These are phyloP conservation scores for Aspergillus bombycis DNA, from an alignment of 2,329 filamentous ascomycete species.

Conservation along the genomic window DNA sequence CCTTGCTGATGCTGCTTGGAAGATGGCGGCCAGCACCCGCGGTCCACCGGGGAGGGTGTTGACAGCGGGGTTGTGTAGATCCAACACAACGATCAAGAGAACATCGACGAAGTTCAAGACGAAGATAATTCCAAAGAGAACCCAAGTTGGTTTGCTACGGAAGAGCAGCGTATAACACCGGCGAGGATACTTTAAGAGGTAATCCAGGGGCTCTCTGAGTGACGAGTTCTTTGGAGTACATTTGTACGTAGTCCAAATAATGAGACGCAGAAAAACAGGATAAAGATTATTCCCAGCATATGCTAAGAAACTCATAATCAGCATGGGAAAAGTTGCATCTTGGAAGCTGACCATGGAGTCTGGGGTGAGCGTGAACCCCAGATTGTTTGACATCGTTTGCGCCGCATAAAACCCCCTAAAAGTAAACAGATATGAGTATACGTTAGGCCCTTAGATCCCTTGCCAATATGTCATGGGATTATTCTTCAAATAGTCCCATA, in stretches of 20 bases:
- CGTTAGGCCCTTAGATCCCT: background rate
- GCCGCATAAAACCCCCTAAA: conserved; percentile 54
- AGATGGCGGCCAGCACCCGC: conserved; percentile 60
- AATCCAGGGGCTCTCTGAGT: conserved; percentile 50
- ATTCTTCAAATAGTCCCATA: background rate
- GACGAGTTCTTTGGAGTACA: conserved; percentile 42
- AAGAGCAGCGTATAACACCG: conserved; percentile 67
- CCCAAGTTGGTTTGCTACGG: conserved; percentile 62
- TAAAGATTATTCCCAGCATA: conserved; percentile 51
- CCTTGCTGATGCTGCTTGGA: conserved; percentile 57
- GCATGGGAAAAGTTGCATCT: conserved; percentile 45
- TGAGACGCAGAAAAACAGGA: conserved; percentile 58
- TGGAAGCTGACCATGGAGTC: conserved; percentile 58
- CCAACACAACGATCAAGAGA: conserved; percentile 56
- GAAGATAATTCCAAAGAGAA: conserved; percentile 55
- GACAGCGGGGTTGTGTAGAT: conserved; percentile 57
- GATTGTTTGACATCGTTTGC: conserved; percentile 57
- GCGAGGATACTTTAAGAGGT: conserved; percentile 65
- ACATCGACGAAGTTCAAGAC: conserved; percentile 59
- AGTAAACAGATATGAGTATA: background rate
- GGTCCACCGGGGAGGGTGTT: conserved; percentile 42
- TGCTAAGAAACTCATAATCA: conserved; percentile 45
- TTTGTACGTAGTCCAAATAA: conserved; percentile 61
- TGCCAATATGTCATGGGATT: background rate
- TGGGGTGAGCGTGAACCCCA: conserved; percentile 59